These are phyloP conservation scores for Xylaria venustula DNA, from an alignment of 495 filamentous ascomycete genomes.

Conservation along the genomic window DNA sequence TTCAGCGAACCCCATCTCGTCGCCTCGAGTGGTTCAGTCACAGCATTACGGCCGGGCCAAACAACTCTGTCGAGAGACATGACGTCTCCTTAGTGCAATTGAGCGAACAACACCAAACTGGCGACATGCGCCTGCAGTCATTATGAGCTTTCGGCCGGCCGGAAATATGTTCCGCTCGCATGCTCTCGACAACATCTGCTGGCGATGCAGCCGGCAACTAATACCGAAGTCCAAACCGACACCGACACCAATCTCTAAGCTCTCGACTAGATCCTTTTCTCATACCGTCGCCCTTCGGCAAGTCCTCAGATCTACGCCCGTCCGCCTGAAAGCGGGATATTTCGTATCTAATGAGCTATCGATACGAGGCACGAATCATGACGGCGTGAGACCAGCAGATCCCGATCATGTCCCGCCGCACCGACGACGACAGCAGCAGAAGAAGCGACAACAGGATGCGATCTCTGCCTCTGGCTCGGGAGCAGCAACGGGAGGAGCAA, in stretches of 20 bases:
- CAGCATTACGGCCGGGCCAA: background rate
- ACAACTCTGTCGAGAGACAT: background rate
- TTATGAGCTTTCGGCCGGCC: conserved; percentile 32
- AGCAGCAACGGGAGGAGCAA: background rate
- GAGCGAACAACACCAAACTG: conserved; percentile 9
- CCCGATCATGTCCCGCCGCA: conserved; percentile 35
- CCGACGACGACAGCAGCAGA: conserved; percentile 42
- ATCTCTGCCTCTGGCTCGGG: background rate
- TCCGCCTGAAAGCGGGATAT: conserved; percentile 35
- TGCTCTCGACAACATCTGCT: conserved; percentile 27
- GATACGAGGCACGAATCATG: conserved; percentile 20
- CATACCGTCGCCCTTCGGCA: conserved; percentile 10
- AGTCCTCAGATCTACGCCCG: conserved; percentile 9
- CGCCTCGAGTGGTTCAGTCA: background rate
- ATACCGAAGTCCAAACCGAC: background rate
- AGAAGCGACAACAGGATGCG: conserved; percentile 22
- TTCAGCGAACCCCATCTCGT: background rate
- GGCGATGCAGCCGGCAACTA: conserved; percentile 25
- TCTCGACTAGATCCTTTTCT: background rate
- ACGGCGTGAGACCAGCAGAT: conserved; percentile 2
- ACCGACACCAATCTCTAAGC: background rate
- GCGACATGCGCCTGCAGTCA: conserved; percentile 29
- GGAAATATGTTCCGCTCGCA: conserved; percentile 27
- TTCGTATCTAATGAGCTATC: conserved; percentile 42
- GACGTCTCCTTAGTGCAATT: conserved; percentile 8